Evolutionary conservation across 768 basidiomycete genomes (phyloP).

Genomic region (Trametes gibbosa): DNA sequence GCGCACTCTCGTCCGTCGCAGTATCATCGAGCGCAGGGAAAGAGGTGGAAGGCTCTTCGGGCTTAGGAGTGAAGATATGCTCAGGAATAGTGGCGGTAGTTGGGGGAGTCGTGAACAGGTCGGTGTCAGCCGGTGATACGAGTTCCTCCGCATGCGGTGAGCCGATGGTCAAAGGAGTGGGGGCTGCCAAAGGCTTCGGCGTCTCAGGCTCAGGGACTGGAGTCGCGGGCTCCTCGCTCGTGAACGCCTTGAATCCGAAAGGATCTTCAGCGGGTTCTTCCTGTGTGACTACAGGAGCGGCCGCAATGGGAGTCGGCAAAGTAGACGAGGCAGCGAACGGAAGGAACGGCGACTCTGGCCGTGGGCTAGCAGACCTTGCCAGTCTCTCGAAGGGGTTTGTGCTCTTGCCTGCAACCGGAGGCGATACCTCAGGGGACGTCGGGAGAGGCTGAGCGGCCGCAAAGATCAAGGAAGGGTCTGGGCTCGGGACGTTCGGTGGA

Average conservation of each 20-base stretch:
- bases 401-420: slow-evolving; percentile 59
- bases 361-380: slow-evolving; percentile 43
- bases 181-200: slow-evolving; percentile 11
- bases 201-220: slow-evolving; percentile 14
- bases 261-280: slow-evolving; percentile 40
- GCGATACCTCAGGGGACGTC: slow-evolving; percentile 38
- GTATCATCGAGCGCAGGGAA: slow-evolving; percentile 16
- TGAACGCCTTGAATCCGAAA: slow-evolving; percentile 46
- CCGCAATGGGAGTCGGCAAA: slow-evolving; percentile 35
- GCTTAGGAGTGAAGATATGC: neutral
- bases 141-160: slow-evolving; percentile 3
- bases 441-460: slow-evolving; percentile 61
- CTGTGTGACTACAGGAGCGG: slow-evolving; percentile 26
- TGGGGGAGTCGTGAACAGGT: slow-evolving; percentile 57
- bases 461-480: slow-evolving; percentile 31
- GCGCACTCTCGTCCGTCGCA: slow-evolving; percentile 8
- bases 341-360: slow-evolving; percentile 61
- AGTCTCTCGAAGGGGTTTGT: slow-evolving; percentile 91
- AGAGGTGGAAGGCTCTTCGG: neutral
- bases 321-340: slow-evolving; percentile 42
- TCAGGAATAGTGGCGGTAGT: slow-evolving; percentile 35
- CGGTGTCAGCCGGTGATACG: slow-evolving; percentile 28
- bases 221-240: slow-evolving; percentile 19
- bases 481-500: slow-evolving; percentile 23
- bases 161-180: slow-evolving; percentile 8